Evolutionary conservation across 2,329 filamentous ascomycete species (phyloP).

Genomic region (Nemania bipapillata): DNA sequence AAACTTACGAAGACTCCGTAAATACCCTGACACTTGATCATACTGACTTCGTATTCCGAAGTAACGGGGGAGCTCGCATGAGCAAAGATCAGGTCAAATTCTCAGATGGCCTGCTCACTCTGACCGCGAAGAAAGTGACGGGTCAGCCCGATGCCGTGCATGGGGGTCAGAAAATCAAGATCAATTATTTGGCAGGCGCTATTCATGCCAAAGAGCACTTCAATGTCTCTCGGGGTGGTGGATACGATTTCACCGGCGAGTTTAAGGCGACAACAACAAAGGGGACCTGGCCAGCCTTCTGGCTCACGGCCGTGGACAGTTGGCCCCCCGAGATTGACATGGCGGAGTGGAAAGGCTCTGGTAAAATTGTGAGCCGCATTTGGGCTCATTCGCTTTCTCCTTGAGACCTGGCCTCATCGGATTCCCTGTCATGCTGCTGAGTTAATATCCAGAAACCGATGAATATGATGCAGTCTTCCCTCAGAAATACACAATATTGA

Average conservation of each 20-base stretch:
- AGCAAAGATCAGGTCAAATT: slow-evolving; percentile 58
- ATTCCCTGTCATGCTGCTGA: background rate
- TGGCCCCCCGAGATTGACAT: slow-evolving; percentile 71
- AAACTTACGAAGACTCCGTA: background rate
- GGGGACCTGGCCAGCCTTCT: slow-evolving; percentile 69
- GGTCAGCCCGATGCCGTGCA: slow-evolving; percentile 55
- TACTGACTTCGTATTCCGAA: slow-evolving; percentile 9
- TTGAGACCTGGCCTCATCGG: background rate
- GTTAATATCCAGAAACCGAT: background rate
- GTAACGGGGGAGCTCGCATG: slow-evolving; percentile 68
- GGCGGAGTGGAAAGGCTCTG: slow-evolving; percentile 70
- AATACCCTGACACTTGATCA: background rate
- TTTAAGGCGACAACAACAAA: slow-evolving; percentile 55
- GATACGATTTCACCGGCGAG: slow-evolving; percentile 57
- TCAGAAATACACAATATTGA: background rate
- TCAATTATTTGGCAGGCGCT: slow-evolving; percentile 65
- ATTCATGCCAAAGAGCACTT: slow-evolving; percentile 56
- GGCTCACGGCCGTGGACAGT: slow-evolving; percentile 64
- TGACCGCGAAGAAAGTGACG: slow-evolving; percentile 59
- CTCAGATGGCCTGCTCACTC: slow-evolving; percentile 55
- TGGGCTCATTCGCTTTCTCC: background rate
- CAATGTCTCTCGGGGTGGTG: slow-evolving; percentile 53
- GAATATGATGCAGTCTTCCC: background rate
- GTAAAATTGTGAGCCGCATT: slow-evolving; percentile 56
- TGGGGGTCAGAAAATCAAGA: slow-evolving; percentile 56